phyloP scores from a whole-genome alignment of 306 rosid genomes.

The Begonia peltatifolia region DNA sequence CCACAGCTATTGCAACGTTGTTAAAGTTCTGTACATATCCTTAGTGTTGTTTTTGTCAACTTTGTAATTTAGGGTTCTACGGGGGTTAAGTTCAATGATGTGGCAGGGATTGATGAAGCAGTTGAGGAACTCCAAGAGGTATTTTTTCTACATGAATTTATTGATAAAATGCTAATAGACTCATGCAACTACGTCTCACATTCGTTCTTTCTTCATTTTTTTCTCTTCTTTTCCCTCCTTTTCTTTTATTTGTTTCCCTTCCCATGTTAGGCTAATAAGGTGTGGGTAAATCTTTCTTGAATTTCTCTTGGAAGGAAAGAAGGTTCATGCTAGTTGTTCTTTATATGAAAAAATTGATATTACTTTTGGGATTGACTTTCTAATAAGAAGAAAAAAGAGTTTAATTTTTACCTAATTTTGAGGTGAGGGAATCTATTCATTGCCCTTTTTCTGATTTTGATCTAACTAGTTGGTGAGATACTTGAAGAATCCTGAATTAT shows the following conservation, averaged over 20 bases:
- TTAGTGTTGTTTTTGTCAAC: neutral
- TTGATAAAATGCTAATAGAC: neutral
- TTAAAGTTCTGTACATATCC: conserved; percentile 5
- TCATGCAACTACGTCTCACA: conserved; percentile 1
- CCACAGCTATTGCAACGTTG: conserved; percentile 9
- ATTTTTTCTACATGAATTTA: conserved; percentile 3
- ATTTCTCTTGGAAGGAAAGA: neutral
- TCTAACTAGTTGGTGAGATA: conserved; percentile 80
- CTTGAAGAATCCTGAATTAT: conserved; percentile 90
- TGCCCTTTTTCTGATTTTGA: conserved; percentile 4
- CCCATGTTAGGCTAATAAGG: too few relatives aligned
- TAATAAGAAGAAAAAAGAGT: conserved; percentile 1
- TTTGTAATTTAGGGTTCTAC: conserved; percentile 70
- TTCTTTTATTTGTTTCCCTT: neutral
- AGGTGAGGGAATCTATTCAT: neutral
- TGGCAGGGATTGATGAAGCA: conserved; percentile 98
- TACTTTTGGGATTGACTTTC: neutral
- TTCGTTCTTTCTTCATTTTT: conserved; percentile 1
- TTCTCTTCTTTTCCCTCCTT: conserved; percentile 1
- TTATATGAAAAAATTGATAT: too few relatives aligned
- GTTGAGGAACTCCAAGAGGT: conserved; percentile 99
- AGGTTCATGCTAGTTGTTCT: neutral
- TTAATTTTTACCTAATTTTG: neutral
- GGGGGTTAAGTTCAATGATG: conserved; percentile 77
- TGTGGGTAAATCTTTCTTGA: neutral